These are phyloP conservation scores for Boletus insuetus DNA, from an alignment of 768 basidiomycete species.

Conservation along the genomic window DNA sequence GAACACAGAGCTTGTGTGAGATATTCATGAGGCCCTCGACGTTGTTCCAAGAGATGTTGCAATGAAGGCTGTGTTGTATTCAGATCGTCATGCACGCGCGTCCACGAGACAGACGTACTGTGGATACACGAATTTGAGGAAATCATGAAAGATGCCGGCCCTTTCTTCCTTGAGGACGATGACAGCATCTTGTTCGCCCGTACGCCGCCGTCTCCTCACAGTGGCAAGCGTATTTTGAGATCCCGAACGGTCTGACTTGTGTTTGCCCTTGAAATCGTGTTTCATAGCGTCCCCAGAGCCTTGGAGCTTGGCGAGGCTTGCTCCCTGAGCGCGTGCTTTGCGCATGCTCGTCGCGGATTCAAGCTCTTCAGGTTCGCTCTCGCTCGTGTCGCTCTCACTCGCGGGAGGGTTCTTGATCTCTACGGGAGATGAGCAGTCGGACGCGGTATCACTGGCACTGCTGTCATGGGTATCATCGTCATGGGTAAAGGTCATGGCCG, in stretches of 20 bases:
- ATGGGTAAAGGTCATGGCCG: conserved; percentile 60
- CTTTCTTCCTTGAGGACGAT: conserved; percentile 90
- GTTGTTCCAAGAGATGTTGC: conserved; percentile 94
- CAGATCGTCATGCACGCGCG: neutral
- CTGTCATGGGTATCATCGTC: conserved; percentile 45
- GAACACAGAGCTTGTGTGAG: conserved; percentile 83
- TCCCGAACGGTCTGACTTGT: conserved; percentile 10
- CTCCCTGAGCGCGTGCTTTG: conserved; percentile 43
- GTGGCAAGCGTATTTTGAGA: conserved; percentile 39
- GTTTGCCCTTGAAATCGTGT: conserved; percentile 26
- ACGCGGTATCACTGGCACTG: conserved; percentile 26
- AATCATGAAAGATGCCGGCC: conserved; percentile 88
- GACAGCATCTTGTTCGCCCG: conserved; percentile 69
- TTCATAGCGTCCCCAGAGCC: conserved; percentile 24
- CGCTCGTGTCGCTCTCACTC: conserved; percentile 35
- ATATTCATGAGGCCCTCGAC: conserved; percentile 91
- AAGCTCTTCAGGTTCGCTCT: conserved; percentile 35
- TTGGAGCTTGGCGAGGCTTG: conserved; percentile 63
- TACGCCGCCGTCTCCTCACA: conserved; percentile 40
- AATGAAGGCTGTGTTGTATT: conserved; percentile 59
- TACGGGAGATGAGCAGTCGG: conserved; percentile 42
- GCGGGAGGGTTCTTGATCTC: conserved; percentile 36
- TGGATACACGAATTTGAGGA: conserved; percentile 90
- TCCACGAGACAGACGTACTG: conserved; percentile 52
- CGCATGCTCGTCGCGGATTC: conserved; percentile 18